Evolutionary conservation across 2,329 filamentous ascomycete genomes (phyloP).

Genomic region (Nemania serpens): DNA sequence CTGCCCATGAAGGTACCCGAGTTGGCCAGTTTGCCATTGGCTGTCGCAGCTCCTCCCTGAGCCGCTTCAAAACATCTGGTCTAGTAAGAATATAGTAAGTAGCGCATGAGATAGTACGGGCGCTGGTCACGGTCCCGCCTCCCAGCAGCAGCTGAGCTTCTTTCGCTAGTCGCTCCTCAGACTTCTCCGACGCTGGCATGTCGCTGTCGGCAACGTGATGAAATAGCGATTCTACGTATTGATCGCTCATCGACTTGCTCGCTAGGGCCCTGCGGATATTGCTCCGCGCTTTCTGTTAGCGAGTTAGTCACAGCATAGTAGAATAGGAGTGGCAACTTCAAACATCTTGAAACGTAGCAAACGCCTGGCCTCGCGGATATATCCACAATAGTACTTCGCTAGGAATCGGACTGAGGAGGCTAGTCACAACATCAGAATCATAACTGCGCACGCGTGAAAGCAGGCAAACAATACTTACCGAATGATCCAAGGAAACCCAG

Average conservation of each 20-base stretch:
- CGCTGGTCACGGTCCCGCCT: conserved; percentile 42
- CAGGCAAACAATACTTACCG: conserved; percentile 14
- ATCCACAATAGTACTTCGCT: conserved; percentile 17
- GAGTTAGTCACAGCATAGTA: neutral
- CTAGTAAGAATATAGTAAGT: conserved; percentile 34
- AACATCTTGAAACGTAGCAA: conserved; percentile 22
- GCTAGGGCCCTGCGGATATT: conserved; percentile 28
- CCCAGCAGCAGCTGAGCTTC: conserved; percentile 38
- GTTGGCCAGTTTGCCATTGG: conserved; percentile 34
- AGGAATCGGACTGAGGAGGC: conserved; percentile 26
- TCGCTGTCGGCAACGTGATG: conserved; percentile 37
- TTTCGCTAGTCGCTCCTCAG: conserved; percentile 32
- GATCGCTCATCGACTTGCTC: conserved; percentile 13
- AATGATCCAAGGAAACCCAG: conserved; percentile 31
- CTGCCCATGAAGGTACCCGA: conserved; percentile 30
- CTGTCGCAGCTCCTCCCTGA: conserved; percentile 35
- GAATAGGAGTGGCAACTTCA: neutral
- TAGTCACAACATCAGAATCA: conserved; percentile 2
- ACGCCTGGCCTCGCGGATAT: conserved; percentile 24
- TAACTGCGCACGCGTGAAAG: neutral
- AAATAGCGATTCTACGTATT: conserved; percentile 36
- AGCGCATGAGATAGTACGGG: conserved; percentile 30
- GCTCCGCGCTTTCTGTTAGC: conserved; percentile 28
- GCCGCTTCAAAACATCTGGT: conserved; percentile 13
- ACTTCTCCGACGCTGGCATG: conserved; percentile 37